Evolutionary conservation across 116 monocot genomes (phyloP).

Genomic region (Trichopus zeylanicus): DNA sequence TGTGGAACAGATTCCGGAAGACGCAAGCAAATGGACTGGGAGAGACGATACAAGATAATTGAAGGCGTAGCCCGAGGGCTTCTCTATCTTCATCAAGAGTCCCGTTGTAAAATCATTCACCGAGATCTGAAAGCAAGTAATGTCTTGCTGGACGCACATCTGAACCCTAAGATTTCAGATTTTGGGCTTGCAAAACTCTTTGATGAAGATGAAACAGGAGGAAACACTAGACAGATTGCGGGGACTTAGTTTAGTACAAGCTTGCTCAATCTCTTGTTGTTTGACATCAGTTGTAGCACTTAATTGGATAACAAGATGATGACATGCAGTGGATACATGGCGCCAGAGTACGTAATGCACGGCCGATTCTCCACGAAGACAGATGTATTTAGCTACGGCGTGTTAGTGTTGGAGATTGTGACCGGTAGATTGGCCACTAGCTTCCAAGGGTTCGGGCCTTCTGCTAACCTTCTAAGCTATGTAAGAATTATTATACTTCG

Average conservation of each 20-base stretch:
- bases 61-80: slow-evolving; percentile 31
- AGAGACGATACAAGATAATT: slow-evolving; percentile 21
- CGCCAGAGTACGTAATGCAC: slow-evolving; percentile 23
- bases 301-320: background rate
- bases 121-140: slow-evolving; percentile 28
- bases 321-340: slow-evolving; percentile 25
- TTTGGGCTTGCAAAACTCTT: slow-evolving; percentile 35
- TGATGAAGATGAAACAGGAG: slow-evolving; percentile 6
- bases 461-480: slow-evolving; percentile 15
- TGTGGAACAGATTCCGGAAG: slow-evolving; percentile 7
- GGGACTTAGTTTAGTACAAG: slow-evolving; percentile 48
- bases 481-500: slow-evolving; percentile 13
- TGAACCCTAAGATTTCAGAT: slow-evolving; percentile 44
- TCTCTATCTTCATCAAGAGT: slow-evolving; percentile 35
- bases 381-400: slow-evolving; percentile 28
- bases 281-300: too few relatives aligned
- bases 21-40: slow-evolving; percentile 19
- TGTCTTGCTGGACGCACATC: slow-evolving; percentile 16
- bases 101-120: slow-evolving; percentile 21
- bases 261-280: too few relatives aligned
- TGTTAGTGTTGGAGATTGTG: slow-evolving; percentile 20
- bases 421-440: slow-evolving; percentile 11
- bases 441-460: background rate
- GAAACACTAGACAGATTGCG: slow-evolving; percentile 13
- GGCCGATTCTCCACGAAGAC: slow-evolving; percentile 23